These are phyloP conservation scores for Ophiocordyceps polyrhachis-furcata DNA, from an alignment of 2,329 filamentous ascomycete species.

Conservation along the genomic window DNA sequence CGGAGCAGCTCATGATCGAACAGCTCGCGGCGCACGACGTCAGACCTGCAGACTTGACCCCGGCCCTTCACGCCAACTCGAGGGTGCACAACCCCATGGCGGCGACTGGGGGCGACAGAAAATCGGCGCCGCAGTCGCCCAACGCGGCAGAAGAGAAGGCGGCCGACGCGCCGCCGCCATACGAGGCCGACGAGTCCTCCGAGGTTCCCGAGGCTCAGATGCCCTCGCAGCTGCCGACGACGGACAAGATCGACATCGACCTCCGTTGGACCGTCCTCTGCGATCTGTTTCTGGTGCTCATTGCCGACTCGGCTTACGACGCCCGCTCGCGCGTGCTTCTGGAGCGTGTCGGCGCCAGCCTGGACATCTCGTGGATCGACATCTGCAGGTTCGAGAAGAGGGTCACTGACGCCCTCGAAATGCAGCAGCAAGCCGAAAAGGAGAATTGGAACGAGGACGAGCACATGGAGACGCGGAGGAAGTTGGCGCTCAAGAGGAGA, in stretches of 20 bases:
- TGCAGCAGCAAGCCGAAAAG: slow-evolving; percentile 86
- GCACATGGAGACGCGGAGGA: slow-evolving; percentile 73
- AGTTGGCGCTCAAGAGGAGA: slow-evolving; percentile 61
- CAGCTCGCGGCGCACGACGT: slow-evolving; percentile 89
- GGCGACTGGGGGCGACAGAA: slow-evolving; percentile 24
- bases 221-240: slow-evolving; percentile 64
- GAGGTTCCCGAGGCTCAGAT: slow-evolving; percentile 64
- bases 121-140: slow-evolving; percentile 2
- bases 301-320: slow-evolving; percentile 90
- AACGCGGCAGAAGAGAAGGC: slow-evolving; percentile 20
- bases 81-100: slow-evolving; percentile 86
- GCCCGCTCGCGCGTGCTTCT: slow-evolving; percentile 68
- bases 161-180: slow-evolving; percentile 36
- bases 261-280: slow-evolving; percentile 93
- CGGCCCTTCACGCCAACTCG: slow-evolving; percentile 76
- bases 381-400: slow-evolving; percentile 95
- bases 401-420: slow-evolving; percentile 89
- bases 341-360: slow-evolving; percentile 61
- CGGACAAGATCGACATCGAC: slow-evolving; percentile 82
- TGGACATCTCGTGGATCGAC: slow-evolving; percentile 77
- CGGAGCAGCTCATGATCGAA: slow-evolving; percentile 97
- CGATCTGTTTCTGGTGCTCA: slow-evolving; percentile 86
- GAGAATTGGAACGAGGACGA: slow-evolving; percentile 98
- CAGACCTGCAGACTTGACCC: slow-evolving; percentile 63
- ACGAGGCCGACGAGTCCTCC: slow-evolving; percentile 44